phyloP scores from a whole-genome alignment of 805 yeast species.

The Ogataea paraovalis region DNA sequence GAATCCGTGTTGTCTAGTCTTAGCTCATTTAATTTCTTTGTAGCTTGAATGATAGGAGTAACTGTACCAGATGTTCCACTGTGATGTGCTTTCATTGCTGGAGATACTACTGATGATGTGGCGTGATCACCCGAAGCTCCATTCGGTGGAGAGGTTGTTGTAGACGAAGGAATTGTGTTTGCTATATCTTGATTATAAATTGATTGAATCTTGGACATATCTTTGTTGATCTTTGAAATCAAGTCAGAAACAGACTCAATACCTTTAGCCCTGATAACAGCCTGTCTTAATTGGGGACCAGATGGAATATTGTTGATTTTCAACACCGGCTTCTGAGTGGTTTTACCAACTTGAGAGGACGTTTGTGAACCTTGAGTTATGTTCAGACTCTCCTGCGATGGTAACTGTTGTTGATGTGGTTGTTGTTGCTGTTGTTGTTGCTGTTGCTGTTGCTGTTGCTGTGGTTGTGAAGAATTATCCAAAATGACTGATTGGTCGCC shows the following conservation, averaged over 20 bases:
- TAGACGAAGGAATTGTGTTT: conserved; percentile 1
- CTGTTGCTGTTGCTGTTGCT: background rate
- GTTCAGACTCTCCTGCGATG: background rate
- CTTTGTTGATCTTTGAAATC: conserved; percentile 58
- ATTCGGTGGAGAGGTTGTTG: conserved; percentile 1
- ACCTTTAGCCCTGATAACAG: conserved; percentile 72
- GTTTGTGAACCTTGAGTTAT: conserved; percentile 1
- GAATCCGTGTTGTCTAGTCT: background rate
- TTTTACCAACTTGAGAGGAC: background rate
- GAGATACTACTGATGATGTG: background rate
- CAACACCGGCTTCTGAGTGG: conserved; percentile 13
- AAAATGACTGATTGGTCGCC: conserved; percentile 9
- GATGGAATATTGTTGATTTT: conserved; percentile 42
- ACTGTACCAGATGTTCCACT: background rate
- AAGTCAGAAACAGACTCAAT: conserved; percentile 64
- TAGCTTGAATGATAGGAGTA: background rate
- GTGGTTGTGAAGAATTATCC: background rate
- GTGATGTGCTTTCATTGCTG: background rate
- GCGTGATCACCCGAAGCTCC: background rate
- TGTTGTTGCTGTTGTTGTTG: conserved; percentile 1
- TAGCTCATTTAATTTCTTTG: background rate
- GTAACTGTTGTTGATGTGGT: background rate
- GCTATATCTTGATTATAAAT: conserved; percentile 18
- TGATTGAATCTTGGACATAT: conserved; percentile 31
- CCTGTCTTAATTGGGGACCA: conserved; percentile 51